phyloP scores from a whole-genome alignment of 768 basidiomycete genomes.

The Leccinum uliginosum region DNA sequence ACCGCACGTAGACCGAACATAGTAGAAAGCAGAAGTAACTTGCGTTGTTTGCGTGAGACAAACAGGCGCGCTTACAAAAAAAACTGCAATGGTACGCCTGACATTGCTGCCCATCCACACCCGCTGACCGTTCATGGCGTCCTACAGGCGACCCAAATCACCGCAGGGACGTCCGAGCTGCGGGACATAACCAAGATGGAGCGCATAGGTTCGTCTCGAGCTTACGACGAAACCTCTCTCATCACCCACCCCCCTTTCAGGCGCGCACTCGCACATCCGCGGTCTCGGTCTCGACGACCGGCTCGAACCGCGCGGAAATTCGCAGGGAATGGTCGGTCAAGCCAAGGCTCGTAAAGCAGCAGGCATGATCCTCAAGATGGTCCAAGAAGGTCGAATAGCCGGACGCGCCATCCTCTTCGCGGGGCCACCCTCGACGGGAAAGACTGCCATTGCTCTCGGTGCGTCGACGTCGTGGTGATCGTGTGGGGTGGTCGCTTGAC shows the following conservation, averaged over 20 bases:
- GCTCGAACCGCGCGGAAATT: slow-evolving; percentile 82
- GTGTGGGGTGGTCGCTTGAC: background rate
- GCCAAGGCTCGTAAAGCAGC: slow-evolving; percentile 95
- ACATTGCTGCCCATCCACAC: background rate
- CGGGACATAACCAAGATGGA: slow-evolving; percentile 91
- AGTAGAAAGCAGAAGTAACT: background rate
- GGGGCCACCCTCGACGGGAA: slow-evolving; percentile 94
- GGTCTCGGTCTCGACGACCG: slow-evolving; percentile 91
- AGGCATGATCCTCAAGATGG: slow-evolving; percentile 97
- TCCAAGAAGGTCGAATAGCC: slow-evolving; percentile 92
- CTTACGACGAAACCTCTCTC: background rate
- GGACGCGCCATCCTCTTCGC: slow-evolving; percentile 97
- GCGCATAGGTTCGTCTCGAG: slow-evolving; percentile 56
- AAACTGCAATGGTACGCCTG: slow-evolving; percentile 25
- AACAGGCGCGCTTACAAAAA: slow-evolving; percentile 28
- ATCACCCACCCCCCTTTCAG: slow-evolving; percentile 38
- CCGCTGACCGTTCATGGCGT: slow-evolving; percentile 7
- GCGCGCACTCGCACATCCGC: slow-evolving; percentile 91
- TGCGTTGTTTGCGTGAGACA: slow-evolving; percentile 27
- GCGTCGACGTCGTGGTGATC: slow-evolving; percentile 18
- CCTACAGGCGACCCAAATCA: slow-evolving; percentile 62
- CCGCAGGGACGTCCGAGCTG: slow-evolving; percentile 73
- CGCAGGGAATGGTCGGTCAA: slow-evolving; percentile 98
- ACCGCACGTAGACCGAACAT: slow-evolving; percentile 19
- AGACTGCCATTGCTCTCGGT: slow-evolving; percentile 95